Percentiles rank a stretch among this genome's conserved stretches.
Conservation (phyloP, 768 basidiomycete genomes). For the Tephrocybe sp. region DNA sequence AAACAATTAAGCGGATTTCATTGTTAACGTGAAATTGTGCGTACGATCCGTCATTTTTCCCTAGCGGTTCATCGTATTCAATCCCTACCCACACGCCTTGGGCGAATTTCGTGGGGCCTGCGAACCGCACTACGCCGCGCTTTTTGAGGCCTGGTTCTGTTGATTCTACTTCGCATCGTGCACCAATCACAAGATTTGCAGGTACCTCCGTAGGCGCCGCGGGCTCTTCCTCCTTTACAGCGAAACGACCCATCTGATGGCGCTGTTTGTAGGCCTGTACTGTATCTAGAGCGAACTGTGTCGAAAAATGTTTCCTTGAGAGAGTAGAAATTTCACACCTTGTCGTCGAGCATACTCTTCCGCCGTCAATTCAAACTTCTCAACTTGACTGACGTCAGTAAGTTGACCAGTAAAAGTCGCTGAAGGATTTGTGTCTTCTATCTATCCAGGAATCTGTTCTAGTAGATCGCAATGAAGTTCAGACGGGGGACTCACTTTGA, state of each 20-base stretch:
- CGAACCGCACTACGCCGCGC: conserved; percentile 83
- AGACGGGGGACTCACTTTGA: conserved; percentile 55
- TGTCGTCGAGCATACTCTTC: conserved; percentile 77
- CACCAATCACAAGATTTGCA: conserved; percentile 59
- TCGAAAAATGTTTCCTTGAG: neutral
- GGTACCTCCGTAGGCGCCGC: conserved; percentile 20
- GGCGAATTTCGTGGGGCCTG: conserved; percentile 77
- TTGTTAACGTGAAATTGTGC: conserved; percentile 29
- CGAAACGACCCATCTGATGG: conserved; percentile 88
- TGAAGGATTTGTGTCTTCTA: conserved; percentile 75
- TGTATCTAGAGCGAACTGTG: conserved; percentile 53
- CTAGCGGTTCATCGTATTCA: conserved; percentile 93
- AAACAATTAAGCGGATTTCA: neutral
- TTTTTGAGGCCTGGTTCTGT: conserved; percentile 66
- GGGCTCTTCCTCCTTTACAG: conserved; percentile 40
- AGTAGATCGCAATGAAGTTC: neutral
- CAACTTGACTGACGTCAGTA: conserved; percentile 79
- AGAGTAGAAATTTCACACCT: conserved; percentile 45
- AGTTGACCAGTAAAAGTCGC: conserved; percentile 78
- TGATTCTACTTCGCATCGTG: conserved; percentile 83
- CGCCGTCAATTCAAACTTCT: conserved; percentile 88
- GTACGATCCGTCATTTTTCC: conserved; percentile 94
- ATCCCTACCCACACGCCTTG: conserved; percentile 85
- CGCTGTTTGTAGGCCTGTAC: conserved; percentile 87
- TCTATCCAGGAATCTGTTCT: conserved; percentile 34